Evolutionary conservation across 2,329 filamentous ascomycete genomes (phyloP).

Genomic region (Hirsutella rhossiliensis): DNA sequence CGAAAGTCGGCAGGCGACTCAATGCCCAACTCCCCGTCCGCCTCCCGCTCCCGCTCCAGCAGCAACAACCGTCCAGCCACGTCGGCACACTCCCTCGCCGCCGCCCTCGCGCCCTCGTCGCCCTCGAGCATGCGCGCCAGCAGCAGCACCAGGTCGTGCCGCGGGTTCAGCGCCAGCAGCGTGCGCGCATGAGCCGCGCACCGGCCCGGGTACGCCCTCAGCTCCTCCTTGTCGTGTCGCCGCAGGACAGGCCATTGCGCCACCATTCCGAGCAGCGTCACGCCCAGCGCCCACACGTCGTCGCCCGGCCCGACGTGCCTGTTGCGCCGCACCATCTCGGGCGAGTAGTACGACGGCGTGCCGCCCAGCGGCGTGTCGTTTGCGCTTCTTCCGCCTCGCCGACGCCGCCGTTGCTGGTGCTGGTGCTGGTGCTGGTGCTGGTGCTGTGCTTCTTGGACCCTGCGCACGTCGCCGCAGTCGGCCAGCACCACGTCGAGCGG

Average conservation of each 20-base stretch:
- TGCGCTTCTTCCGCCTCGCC: background rate
- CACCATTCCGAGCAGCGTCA: slow-evolving; percentile 18
- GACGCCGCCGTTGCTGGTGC: background rate
- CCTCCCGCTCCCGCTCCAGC: background rate
- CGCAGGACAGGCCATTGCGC: slow-evolving; percentile 13
- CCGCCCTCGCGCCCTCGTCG: slow-evolving; percentile 8
- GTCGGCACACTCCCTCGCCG: slow-evolving; percentile 9
- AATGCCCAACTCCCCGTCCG: slow-evolving; percentile 7
- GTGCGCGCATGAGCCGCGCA: slow-evolving; percentile 12
- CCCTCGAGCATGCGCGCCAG: slow-evolving; percentile 10
- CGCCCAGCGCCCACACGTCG: slow-evolving; percentile 22
- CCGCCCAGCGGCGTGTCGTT: slow-evolving; percentile 8
- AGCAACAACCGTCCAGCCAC: slow-evolving; percentile 4
- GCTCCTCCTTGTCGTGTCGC: slow-evolving; percentile 3
- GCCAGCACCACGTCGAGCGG: slow-evolving; percentile 17
- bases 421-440: no score
- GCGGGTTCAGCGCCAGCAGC: slow-evolving; percentile 13
- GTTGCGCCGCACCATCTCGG: slow-evolving; percentile 11
- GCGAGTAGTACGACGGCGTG: slow-evolving; percentile 17
- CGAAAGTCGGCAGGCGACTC: slow-evolving; percentile 12
- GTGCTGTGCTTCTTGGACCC: background rate
- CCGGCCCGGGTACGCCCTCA: slow-evolving; percentile 10
- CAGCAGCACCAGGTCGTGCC: slow-evolving; percentile 11
- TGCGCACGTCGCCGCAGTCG: slow-evolving; percentile 18
- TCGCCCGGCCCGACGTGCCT: slow-evolving; percentile 13